Percentiles rank a stretch among this genome's conserved stretches.
These are phyloP conservation scores for Candida sp. DNA, from an alignment of 1,139 yeast genomes.

Conservation along the genomic window DNA sequence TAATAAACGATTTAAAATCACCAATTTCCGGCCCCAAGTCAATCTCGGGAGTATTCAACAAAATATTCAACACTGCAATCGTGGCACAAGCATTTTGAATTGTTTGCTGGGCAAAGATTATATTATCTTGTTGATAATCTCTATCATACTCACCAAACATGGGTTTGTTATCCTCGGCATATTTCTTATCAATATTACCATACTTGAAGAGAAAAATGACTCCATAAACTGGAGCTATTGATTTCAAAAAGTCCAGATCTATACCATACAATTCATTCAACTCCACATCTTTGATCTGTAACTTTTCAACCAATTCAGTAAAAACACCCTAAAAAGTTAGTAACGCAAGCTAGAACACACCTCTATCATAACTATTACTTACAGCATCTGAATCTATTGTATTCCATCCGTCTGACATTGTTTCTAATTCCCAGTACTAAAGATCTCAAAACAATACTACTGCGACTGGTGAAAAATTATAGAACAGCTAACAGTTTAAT, in stretches of 20 bases:
- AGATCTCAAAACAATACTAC: neutral
- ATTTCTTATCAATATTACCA: conserved; percentile 34
- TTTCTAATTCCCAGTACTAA: neutral
- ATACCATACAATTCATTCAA: conserved; percentile 59
- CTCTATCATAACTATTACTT: conserved; percentile 12
- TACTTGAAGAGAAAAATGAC: conserved; percentile 65
- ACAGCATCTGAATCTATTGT: conserved; percentile 72
- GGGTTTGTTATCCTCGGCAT: conserved; percentile 28
- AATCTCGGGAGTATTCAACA: conserved; percentile 40
- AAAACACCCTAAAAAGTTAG: conserved; percentile 54
- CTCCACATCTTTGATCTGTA: conserved; percentile 56
- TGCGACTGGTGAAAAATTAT: neutral
- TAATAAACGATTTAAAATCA: conserved; percentile 50
- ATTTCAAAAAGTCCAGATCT: conserved; percentile 43
- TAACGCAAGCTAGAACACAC: neutral
- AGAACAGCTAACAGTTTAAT: neutral
- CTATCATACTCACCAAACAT: conserved; percentile 44
- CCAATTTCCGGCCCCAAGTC: conserved; percentile 49
- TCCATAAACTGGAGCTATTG: conserved; percentile 50
- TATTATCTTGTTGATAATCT: conserved; percentile 28
- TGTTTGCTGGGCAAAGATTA: conserved; percentile 65
- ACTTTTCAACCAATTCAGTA: conserved; percentile 57
- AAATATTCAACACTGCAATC: conserved; percentile 63
- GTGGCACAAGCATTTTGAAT: conserved; percentile 79
- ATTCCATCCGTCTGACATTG: conserved; percentile 49